Conservation (phyloP, 2,329 filamentous ascomycete genomes). For the Colletotrichum gigasporum region DNA sequence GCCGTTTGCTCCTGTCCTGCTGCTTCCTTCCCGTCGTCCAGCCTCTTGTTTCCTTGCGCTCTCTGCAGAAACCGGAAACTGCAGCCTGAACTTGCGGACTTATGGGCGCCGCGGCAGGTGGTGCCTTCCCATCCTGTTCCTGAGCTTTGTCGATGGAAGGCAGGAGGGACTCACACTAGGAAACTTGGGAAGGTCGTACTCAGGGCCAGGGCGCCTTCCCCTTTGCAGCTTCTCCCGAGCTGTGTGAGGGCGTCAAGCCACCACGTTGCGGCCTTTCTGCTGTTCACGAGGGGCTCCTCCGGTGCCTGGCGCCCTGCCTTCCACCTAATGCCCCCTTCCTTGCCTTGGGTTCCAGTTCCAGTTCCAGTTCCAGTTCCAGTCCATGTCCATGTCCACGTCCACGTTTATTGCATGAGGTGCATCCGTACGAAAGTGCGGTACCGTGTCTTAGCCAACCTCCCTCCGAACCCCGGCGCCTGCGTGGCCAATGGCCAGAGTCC, state of each 20-base stretch:
- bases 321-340: too few relatives aligned
- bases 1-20: not conserved
- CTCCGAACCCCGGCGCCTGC: not conserved
- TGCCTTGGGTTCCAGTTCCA: conserved; percentile 1
- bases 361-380: not conserved
- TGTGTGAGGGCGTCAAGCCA: conserved; percentile 20
- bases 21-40: not conserved
- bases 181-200: not conserved
- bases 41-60: not conserved
- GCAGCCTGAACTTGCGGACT: too few relatives aligned
- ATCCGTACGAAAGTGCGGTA: not conserved
- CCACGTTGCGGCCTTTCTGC: conserved; percentile 10
- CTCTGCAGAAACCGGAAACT: too few relatives aligned
- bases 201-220: not conserved
- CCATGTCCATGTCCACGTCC: not conserved
- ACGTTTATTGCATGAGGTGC: conserved; percentile 5
- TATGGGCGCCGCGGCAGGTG: too few relatives aligned
- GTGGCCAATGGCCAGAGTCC: too few relatives aligned
- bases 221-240: not conserved
- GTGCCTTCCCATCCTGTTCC: too few relatives aligned
- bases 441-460: not conserved
- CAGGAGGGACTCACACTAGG: too few relatives aligned
- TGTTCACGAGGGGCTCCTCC: too few relatives aligned
- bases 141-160: too few relatives aligned
- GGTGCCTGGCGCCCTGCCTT: too few relatives aligned